Conservation (phyloP, 306 rosid genomes). For the Quercus berberidifolia region DNA sequence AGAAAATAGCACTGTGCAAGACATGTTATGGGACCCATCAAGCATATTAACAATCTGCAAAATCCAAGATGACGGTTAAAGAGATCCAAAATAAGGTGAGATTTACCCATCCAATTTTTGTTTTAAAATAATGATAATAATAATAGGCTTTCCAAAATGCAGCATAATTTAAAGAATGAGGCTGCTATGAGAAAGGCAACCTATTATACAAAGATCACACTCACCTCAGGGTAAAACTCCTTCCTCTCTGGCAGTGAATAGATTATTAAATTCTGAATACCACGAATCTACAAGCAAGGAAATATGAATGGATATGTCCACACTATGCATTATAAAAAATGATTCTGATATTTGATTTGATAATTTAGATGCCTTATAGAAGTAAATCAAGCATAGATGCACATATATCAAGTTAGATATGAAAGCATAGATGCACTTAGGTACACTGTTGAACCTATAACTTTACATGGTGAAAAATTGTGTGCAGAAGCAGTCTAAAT, state of each 20-base stretch:
- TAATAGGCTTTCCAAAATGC: neutral
- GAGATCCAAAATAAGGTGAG: constrained; percentile 8
- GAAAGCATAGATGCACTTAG: neutral
- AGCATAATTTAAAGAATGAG: neutral
- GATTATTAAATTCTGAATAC: constrained; percentile 64
- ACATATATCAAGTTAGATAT: neutral
- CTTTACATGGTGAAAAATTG: neutral
- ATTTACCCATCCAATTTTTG: neutral
- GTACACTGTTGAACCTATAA: neutral
- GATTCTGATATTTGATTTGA: neutral
- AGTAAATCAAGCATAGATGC: neutral
- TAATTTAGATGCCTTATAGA: neutral
- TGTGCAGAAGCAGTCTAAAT: neutral
- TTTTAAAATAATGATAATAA: too few species aligned
- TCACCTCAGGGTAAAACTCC: constrained; percentile 91
- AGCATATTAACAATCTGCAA: constrained; percentile 81
- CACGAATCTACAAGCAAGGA: constrained; percentile 63
- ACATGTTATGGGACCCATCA: constrained; percentile 51
- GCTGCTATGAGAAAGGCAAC: constrained; percentile 6
- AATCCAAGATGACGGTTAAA: neutral
- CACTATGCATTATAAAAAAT: constrained; percentile 2
- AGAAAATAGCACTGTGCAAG: constrained; percentile 76
- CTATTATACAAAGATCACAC: constrained; percentile 13
- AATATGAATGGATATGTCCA: constrained; percentile 16
- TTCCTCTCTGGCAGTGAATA: constrained; percentile 90